A percentile compares a stretch with the other conserved stretches of the same genome.
These are phyloP conservation scores for Selaginella moellendorffii DNA, from an alignment of 75 land plant genomes.

Conservation along the genomic window DNA sequence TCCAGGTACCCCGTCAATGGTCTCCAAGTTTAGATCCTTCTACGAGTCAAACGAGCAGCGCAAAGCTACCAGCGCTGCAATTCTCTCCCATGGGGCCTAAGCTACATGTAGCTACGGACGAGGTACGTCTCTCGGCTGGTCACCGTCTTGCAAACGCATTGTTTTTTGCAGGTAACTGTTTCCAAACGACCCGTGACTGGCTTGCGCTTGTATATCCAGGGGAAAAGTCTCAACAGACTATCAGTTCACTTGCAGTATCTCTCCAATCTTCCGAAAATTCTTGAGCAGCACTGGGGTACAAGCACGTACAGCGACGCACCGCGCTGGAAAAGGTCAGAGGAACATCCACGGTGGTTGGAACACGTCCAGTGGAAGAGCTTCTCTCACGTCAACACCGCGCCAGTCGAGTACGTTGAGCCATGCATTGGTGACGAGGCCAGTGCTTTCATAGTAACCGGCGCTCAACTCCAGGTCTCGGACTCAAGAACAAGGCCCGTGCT, in stretches of 20 bases:
- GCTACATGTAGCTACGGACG: slow-evolving; percentile 56
- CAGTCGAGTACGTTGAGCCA: slow-evolving; percentile 41
- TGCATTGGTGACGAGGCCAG: slow-evolving; percentile 63
- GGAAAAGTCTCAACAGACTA: slow-evolving; percentile 43
- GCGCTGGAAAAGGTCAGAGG: neutral
- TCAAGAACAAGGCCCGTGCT: slow-evolving; percentile 51
- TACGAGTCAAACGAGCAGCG: slow-evolving; percentile 13
- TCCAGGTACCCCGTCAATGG: slow-evolving; percentile 60
- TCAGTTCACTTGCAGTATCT: slow-evolving; percentile 70
- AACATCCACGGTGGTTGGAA: neutral
- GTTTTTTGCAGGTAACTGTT: slow-evolving; percentile 46
- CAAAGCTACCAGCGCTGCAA: slow-evolving; percentile 40
- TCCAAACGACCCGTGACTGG: slow-evolving; percentile 64
- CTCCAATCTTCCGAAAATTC: slow-evolving; percentile 42
- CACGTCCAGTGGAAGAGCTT: slow-evolving; percentile 31
- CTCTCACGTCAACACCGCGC: slow-evolving; percentile 71
- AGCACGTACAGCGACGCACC: slow-evolving; percentile 11
- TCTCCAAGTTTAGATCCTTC: slow-evolving; percentile 75
- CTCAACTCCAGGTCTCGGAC: slow-evolving; percentile 37
- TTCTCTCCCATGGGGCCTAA: slow-evolving; percentile 88
- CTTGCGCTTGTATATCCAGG: slow-evolving; percentile 49
- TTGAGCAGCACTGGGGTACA: slow-evolving; percentile 63
- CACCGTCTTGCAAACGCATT: neutral
- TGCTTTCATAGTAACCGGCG: slow-evolving; percentile 70
- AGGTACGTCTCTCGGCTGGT: slow-evolving; percentile 29